phyloP scores from a whole-genome alignment of 1,284 basidiomycete genomes.

The Melanopsichium pennsylvanicum region DNA sequence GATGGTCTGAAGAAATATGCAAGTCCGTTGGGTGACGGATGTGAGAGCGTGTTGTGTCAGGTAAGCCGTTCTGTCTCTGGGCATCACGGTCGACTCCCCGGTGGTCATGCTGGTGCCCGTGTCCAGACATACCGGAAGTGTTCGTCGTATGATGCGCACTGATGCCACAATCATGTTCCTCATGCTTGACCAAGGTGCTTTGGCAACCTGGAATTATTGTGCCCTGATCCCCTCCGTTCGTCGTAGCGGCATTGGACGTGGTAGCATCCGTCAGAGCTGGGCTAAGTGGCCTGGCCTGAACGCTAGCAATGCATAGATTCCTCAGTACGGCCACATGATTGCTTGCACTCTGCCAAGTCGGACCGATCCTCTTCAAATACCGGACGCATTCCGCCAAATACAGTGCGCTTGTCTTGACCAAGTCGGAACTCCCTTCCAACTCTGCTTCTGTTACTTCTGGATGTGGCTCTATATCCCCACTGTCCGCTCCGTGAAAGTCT shows the following conservation, averaged over 20 bases:
- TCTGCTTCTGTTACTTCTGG: constrained; percentile 18
- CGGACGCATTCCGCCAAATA: constrained; percentile 42
- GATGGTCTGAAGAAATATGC: no score
- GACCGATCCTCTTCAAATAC: constrained; percentile 40
- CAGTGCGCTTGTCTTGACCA: constrained; percentile 34
- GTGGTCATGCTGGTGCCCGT: no score
- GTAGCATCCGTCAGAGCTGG: not conserved
- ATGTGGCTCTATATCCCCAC: constrained; percentile 12
- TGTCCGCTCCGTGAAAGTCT: constrained; percentile 9
- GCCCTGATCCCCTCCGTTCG: not conserved
- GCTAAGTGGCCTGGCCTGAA: constrained; percentile 20
- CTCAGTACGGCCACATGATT: constrained; percentile 44
- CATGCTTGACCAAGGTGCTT: not conserved
- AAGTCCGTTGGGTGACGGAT: no score
- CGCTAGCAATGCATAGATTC: constrained; percentile 37
- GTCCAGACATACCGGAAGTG: no score
- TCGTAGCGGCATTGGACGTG: no score
- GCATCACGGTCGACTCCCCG: no score
- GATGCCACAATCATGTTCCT: not conserved
- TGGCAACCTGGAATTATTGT: not conserved
- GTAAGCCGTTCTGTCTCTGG: no score
- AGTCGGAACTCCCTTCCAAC: constrained; percentile 30
- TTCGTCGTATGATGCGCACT: not conserved
- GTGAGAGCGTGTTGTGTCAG: no score
- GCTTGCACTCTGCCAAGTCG: constrained; percentile 44